phyloP scores from a whole-genome alignment of 192 early-diverging fungal species.

The Coemansia sp. region DNA sequence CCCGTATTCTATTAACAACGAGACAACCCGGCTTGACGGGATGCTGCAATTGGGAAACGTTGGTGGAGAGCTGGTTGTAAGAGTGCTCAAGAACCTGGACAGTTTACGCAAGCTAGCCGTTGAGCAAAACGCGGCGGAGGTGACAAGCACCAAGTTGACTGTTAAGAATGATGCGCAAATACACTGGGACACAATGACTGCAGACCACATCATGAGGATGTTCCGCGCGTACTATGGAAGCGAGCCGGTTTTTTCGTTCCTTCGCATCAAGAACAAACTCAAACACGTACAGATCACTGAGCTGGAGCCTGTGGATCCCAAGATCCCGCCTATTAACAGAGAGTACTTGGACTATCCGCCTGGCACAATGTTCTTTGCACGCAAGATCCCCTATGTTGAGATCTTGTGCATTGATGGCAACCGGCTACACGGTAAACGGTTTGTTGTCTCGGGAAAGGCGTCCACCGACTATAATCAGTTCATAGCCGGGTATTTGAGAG shows the following conservation, averaged over 20 bases:
- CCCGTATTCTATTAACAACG: conserved; percentile 8
- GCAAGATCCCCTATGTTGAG: conserved; percentile 35
- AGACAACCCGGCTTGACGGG: not conserved
- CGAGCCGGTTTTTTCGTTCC: conserved; percentile 23
- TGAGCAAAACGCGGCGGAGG: conserved; percentile 65
- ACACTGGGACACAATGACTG: conserved; percentile 64
- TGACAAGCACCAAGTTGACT: conserved; percentile 73
- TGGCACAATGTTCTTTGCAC: conserved; percentile 17
- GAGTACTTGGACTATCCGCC: conserved; percentile 23
- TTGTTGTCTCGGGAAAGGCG: conserved; percentile 31
- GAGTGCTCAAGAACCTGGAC: conserved; percentile 23
- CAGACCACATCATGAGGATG: conserved; percentile 63
- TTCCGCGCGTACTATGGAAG: conserved; percentile 65
- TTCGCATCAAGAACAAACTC: conserved; percentile 43
- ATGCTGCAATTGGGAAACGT: conserved; percentile 21
- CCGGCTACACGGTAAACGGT: conserved; percentile 33
- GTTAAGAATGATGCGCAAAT: conserved; percentile 60
- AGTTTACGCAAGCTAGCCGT: conserved; percentile 55
- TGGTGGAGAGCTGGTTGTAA: conserved; percentile 17
- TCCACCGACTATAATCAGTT: conserved; percentile 33
- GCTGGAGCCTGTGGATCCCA: conserved; percentile 4
- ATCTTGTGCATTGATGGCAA: conserved; percentile 35
- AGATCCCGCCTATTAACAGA: conserved; percentile 6
- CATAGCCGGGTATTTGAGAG: conserved; percentile 22
- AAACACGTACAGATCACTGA: conserved; percentile 33